Conservation (phyloP, 495 filamentous ascomycete genomes). For the Penicillium waksmanii region DNA sequence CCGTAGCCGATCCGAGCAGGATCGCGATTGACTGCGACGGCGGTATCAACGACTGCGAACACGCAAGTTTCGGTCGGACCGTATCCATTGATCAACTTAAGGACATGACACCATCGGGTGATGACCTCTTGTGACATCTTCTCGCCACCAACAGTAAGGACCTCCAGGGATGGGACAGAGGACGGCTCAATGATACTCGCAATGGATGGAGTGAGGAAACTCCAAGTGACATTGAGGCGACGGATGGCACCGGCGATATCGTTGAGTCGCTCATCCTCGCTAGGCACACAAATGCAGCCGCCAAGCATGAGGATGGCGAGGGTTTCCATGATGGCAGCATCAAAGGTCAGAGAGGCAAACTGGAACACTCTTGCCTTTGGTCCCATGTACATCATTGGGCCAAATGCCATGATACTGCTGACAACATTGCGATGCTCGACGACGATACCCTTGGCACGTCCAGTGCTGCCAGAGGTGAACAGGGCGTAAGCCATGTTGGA, state of each 20-base stretch:
- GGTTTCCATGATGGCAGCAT: conserved; percentile 56
- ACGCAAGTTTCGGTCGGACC: conserved; percentile 60
- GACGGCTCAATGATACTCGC: conserved; percentile 53
- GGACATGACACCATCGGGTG: conserved; percentile 55
- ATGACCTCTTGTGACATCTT: conserved; percentile 53
- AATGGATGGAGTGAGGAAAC: conserved; percentile 58
- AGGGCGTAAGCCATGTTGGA: conserved; percentile 46
- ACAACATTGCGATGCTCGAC: conserved; percentile 52
- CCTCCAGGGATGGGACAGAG: conserved; percentile 46
- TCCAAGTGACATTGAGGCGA: conserved; percentile 52
- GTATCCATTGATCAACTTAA: conserved; percentile 59
- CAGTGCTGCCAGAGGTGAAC: conserved; percentile 61
- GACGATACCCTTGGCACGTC: conserved; percentile 58
- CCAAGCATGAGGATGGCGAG: conserved; percentile 57
- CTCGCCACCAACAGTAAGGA: conserved; percentile 52
- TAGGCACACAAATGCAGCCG: conserved; percentile 64
- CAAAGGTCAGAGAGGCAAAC: conserved; percentile 59
- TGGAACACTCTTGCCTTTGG: conserved; percentile 51
- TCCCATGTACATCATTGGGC: conserved; percentile 38
- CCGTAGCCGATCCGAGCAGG: conserved; percentile 54
- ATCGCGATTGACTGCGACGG: conserved; percentile 33
- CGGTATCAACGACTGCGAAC: conserved; percentile 41
- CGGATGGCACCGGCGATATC: conserved; percentile 53
- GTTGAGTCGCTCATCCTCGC: conserved; percentile 57
- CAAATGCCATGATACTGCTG: conserved; percentile 51